Evolutionary conservation across 192 early-diverging fungal species (phyloP), one percentile per base, ranked within the genome.

Genomic region (Coemansia sp.): DNA sequence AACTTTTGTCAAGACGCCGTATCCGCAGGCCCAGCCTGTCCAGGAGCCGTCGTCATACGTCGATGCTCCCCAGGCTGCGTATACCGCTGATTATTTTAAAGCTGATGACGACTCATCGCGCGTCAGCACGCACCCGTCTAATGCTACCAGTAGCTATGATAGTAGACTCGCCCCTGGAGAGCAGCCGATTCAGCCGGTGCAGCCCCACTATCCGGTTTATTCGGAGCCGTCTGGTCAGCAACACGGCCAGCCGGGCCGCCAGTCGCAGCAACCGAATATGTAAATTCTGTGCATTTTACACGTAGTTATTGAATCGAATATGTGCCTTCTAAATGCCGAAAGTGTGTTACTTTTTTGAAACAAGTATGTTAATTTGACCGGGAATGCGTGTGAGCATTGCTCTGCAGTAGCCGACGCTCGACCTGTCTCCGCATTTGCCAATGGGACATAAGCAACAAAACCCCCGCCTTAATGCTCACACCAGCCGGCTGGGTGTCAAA

Each of bases 1-100:
- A 29, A 41, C 51, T 3, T 60, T 60, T 59, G 64, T 59, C 36
- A 67, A 54, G 51, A 60, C 64, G 10, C 64, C 64, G 2, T 67
- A 67, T 34, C 64, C 64, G 11, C 52, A 45, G 46, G 27, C 44
- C n/a, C 60, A 38, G 30, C 26, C 45, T 0, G 34, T 22, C 25
- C 45, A 54, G 38, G 34, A 54, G 22, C 26, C 27, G 8, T 28
- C 44, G 45, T 8, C 60, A 4, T 48, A 30, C 8, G 35, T 53
- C 14, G 50, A 39, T 28, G 26, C 19, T 8, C 36, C 44, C 11
- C 31, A 25, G n/a, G 50, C 10, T 25, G 43, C 62, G 10, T 64
- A 56, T 48, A 58, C 55, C 6, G 62, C 55, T 2, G 62, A 64
- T 38, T 64, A 64, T 42, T 64, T 64, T 32, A 62, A 50, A 5